Evolutionary conservation across 768 basidiomycete genomes (phyloP).

Genomic region (Termitomyces sp.): DNA sequence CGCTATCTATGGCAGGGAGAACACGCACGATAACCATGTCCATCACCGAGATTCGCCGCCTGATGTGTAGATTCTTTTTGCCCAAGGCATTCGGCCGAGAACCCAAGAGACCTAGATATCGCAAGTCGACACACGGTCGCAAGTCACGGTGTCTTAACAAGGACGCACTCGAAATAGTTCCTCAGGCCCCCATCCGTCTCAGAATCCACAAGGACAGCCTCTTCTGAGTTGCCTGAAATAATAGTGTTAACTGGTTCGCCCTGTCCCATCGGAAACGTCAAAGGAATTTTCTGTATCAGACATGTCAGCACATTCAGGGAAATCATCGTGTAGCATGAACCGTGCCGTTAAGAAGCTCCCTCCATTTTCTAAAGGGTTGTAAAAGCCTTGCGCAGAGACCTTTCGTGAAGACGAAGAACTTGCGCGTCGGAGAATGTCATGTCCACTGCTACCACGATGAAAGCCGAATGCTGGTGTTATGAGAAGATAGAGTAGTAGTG

Average conservation of each 20-base stretch:
- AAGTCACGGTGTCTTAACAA: neutral
- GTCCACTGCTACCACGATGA: slow-evolving; percentile 3
- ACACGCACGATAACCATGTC: slow-evolving; percentile 59
- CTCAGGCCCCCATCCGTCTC: slow-evolving; percentile 64
- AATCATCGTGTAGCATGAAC: slow-evolving; percentile 5
- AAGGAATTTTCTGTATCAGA: slow-evolving; percentile 37
- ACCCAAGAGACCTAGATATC: slow-evolving; percentile 55
- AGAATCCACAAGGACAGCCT: slow-evolving; percentile 56
- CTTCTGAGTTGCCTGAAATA: slow-evolving; percentile 71
- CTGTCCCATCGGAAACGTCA: slow-evolving; percentile 63
- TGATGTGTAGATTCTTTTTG: slow-evolving; percentile 71
- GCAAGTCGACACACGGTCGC: neutral
- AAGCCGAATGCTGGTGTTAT: slow-evolving; percentile 20
- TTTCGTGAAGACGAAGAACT: slow-evolving; percentile 19
- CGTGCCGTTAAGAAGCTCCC: slow-evolving; percentile 73
- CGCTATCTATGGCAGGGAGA: neutral
- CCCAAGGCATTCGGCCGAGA: slow-evolving; percentile 78
- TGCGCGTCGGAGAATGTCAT: slow-evolving; percentile 7
- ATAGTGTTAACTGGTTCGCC: slow-evolving; percentile 88
- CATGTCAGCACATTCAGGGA: neutral
- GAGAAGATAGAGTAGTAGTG: slow-evolving; percentile 24
- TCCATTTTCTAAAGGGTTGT: slow-evolving; percentile 46
- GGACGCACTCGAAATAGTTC: slow-evolving; percentile 76
- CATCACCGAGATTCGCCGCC: slow-evolving; percentile 78
- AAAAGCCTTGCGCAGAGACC: slow-evolving; percentile 54